Percentiles rank a stretch among this genome's conserved stretches.
Conservation (phyloP, 2,329 filamentous ascomycete genomes). For the Pyrenochaeta sp. region DNA sequence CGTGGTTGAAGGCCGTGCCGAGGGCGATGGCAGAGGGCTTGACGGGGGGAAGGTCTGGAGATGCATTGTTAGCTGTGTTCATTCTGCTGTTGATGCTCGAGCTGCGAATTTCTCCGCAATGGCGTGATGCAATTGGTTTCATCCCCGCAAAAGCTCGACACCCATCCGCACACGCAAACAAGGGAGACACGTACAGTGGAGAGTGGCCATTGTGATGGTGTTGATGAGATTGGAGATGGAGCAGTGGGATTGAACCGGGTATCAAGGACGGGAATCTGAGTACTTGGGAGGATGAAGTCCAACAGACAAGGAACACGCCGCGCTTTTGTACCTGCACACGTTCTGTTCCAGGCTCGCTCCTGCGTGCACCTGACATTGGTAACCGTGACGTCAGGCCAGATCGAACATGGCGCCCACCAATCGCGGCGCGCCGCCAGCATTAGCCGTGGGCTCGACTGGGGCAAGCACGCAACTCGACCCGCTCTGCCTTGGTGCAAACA, state of each 20-base stretch:
- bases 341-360: no score
- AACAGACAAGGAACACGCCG: slow-evolving; percentile 33
- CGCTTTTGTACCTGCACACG: slow-evolving; percentile 42
- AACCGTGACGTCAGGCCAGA: slow-evolving; percentile 41
- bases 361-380: slow-evolving; percentile 38
- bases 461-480: slow-evolving; percentile 13
- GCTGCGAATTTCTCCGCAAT: slow-evolving; percentile 13
- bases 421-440: slow-evolving; percentile 27
- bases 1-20: slow-evolving; percentile 95
- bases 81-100: slow-evolving; percentile 10
- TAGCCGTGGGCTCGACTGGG: slow-evolving; percentile 25
- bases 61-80: slow-evolving; percentile 22
- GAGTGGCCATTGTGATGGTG: slow-evolving; percentile 66
- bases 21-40: slow-evolving; percentile 98
- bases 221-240: no score
- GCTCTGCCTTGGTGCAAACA: slow-evolving; percentile 16
- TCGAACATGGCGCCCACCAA: slow-evolving; percentile 19
- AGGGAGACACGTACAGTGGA: slow-evolving; percentile 60
- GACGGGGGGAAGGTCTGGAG: slow-evolving; percentile 75
- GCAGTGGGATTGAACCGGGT: slow-evolving; percentile 16
- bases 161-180: not conserved
- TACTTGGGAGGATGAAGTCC: slow-evolving; percentile 21
- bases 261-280: slow-evolving; percentile 22
- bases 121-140: slow-evolving; percentile 17
- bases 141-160: no score